A percentile compares a stretch with the other conserved stretches of the same genome.
phyloP scores from a whole-genome alignment of 352 stramenopile genomes.

The Achlya hypogyna region DNA sequence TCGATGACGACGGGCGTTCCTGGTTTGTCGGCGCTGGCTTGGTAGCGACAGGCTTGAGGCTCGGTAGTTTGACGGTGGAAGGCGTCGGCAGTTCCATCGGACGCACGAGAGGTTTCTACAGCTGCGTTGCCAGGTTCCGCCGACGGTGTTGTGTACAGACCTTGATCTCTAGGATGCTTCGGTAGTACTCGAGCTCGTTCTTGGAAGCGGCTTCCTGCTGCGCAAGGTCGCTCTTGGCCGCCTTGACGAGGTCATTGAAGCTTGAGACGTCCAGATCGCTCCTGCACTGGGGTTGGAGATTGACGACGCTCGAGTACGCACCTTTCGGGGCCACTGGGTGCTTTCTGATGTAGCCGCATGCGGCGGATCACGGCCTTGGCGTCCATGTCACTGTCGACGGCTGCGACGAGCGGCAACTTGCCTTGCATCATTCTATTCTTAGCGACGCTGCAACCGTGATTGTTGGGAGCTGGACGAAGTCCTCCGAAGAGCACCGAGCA shows the following conservation, averaged over 20 bases:
- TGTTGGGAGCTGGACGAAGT: too few species aligned
- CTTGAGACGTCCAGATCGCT: neutral
- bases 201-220: slow-evolving; percentile 3
- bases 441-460: too few species aligned
- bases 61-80: slow-evolving; percentile 7
- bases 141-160: neutral
- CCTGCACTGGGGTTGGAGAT: neutral
- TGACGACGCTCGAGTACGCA: neutral
- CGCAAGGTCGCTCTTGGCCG: slow-evolving; percentile 13
- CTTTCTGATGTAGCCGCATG: slow-evolving; percentile 15
- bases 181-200: slow-evolving; percentile 16
- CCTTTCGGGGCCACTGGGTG: neutral
- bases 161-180: slow-evolving; percentile 15
- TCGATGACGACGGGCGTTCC: slow-evolving; percentile 1
- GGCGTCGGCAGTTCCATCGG: neutral
- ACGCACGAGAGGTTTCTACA: neutral
- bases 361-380: slow-evolving; percentile 15
- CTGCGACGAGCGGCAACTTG: neutral
- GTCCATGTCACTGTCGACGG: slow-evolving; percentile 9
- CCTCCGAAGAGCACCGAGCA: too few species aligned
- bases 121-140: too few species aligned
- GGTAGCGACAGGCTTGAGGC: neutral
- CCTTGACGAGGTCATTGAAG: slow-evolving; percentile 16
- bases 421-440: neutral
- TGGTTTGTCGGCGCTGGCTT: slow-evolving; percentile 12